phyloP scores from a whole-genome alignment of 2,329 filamentous ascomycete species.

The Curvularia verruculosa region DNA sequence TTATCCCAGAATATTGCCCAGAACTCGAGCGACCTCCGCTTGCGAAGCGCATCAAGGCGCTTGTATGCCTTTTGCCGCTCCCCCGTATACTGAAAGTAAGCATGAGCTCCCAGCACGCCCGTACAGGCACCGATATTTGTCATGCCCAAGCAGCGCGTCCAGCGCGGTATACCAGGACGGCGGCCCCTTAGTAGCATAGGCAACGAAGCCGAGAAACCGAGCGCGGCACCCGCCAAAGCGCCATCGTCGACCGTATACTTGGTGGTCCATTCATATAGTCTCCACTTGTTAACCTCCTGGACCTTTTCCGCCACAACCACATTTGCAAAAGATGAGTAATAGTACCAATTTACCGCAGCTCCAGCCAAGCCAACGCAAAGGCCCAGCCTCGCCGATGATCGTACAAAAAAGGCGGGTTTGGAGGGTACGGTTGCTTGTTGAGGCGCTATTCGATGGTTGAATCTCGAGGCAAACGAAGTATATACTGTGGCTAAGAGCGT shows the following conservation, averaged over 20 bases:
- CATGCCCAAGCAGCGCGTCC: conserved; percentile 34
- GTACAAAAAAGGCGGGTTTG: conserved; percentile 29
- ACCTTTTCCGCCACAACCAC: conserved; percentile 14
- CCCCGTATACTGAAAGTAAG: conserved; percentile 37
- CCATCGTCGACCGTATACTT: conserved; percentile 37
- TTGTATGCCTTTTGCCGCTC: conserved; percentile 34
- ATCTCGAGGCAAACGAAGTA: conserved; percentile 28
- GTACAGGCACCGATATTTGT: conserved; percentile 33
- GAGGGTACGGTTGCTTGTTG: conserved; percentile 10
- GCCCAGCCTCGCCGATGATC: conserved; percentile 31
- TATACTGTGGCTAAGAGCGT: conserved; percentile 35
- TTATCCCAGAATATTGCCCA: conserved; percentile 36
- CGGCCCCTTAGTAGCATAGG: conserved; percentile 31
- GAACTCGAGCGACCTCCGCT: conserved; percentile 32
- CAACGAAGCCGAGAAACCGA: conserved; percentile 31
- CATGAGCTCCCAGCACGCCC: conserved; percentile 31
- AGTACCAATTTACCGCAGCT: conserved; percentile 34
- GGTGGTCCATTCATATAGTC: conserved; percentile 33
- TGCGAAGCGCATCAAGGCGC: conserved; percentile 21
- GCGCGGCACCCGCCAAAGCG: conserved; percentile 29
- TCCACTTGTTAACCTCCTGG: conserved; percentile 23
- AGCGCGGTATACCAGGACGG: conserved; percentile 28
- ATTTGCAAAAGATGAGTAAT: conserved; percentile 28
- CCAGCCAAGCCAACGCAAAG: conserved; percentile 28
- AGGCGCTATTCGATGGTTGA: conserved; percentile 21